Percentiles rank a stretch among this genome's conserved stretches.
phyloP scores from a whole-genome alignment of 164 flowering plant genomes.

The Chimonanthus salicifolius region DNA sequence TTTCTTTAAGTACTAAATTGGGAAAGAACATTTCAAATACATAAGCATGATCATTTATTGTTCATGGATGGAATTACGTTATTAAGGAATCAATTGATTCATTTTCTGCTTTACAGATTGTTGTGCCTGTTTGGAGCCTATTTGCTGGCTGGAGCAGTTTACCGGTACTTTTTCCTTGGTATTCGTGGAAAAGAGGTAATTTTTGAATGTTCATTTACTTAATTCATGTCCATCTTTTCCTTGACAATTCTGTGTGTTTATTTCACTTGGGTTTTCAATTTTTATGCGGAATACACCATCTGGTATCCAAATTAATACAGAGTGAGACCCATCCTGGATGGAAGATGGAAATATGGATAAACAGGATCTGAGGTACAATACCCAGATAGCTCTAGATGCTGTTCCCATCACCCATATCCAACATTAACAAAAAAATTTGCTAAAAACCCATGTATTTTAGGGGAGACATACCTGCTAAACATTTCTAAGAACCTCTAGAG shows the following conservation, averaged over 20 bases:
- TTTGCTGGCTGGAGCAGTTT: constrained; percentile 61
- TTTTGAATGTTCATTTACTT: constrained; percentile 7
- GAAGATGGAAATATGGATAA: no score
- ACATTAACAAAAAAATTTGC: no score
- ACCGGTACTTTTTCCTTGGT: constrained; percentile 63
- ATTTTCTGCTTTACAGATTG: constrained; percentile 37
- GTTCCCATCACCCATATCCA: no score
- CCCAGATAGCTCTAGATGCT: no score
- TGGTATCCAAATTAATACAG: no score
- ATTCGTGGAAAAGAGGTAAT: constrained; percentile 79
- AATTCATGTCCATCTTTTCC: background rate
- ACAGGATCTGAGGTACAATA: no score
- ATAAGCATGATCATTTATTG: background rate
- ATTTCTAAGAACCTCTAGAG: no score
- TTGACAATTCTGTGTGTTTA: background rate
- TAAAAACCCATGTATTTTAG: no score
- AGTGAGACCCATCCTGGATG: no score
- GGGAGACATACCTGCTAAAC: no score
- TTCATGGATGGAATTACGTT: background rate
- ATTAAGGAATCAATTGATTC: background rate
- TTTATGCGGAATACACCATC: no score
- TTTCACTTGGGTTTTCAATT: background rate
- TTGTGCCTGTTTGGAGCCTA: constrained; percentile 70
- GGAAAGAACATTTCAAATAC: constrained; percentile 1
- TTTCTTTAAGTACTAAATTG: background rate